Base-by-base conservation (phyloP, 495 filamentous ascomycete genomes). In the Penicillium longicatenatum region DNA sequence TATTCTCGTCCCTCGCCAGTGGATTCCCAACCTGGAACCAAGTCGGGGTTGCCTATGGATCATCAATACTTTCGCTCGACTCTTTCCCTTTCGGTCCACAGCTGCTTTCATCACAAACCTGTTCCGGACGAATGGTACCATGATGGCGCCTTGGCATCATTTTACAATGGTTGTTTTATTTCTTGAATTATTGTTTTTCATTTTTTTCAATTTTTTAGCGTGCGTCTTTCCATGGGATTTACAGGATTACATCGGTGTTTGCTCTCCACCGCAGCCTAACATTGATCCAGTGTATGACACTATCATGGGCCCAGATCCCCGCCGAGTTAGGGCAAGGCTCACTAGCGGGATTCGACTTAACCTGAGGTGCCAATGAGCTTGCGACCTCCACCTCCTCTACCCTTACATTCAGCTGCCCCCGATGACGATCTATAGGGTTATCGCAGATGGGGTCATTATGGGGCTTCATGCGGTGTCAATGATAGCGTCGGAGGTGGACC, bases 251-350 rank as follows among this genome's bases (percentile, higher is more conserved):
- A 0, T 45, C 42, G 21, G 42, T 45, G 42, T 21, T 43, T 43
- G n/a, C 41, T 43, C 16, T 17, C 41, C 41, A 43, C 41, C 8
- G 16, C 16, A 12, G 45, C 22, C 45, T 35, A 52, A 41, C 22
- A 39, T 52, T 51, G n/a, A 21, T 17, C 37, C 33, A 39, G 62
- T 64, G 62, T 55, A 64, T 61, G 62, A 64, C 62, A 60, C 62
- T 57, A 60, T 58, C 51, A 55, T 33, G 20, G 45, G 45, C 41
- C 51, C 49, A 51, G 39, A 64, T 60, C 47, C 31, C n/a, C 12
- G 11, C 19, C 20, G 30, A 52, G 16, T 33, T 42, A 52, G 29
- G 39, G 50, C 37, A 39, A 29, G 33, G 37, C 37, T 37, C 35
- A 17, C 50, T 52, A 52, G 50, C 16, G 50, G 33, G 35, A 52